These are phyloP conservation scores for Parmelia sp. DNA, from an alignment of 495 filamentous ascomycete species.

Conservation along the genomic window DNA sequence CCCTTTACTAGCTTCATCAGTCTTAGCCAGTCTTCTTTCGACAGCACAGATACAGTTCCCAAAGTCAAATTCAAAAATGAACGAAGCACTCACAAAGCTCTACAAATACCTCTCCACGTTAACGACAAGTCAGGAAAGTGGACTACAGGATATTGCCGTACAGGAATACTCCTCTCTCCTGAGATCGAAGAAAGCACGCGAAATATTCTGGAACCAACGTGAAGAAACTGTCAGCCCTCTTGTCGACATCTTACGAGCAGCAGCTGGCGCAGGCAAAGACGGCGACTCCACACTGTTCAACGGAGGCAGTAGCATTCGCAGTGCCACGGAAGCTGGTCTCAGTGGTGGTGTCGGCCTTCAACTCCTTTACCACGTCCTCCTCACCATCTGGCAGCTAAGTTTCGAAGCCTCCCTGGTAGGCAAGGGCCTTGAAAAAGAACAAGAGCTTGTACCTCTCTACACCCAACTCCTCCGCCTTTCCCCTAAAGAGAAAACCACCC, in stretches of 20 bases:
- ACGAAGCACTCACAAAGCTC: slow-evolving; percentile 77
- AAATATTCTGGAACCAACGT: slow-evolving; percentile 81
- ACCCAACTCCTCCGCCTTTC: slow-evolving; percentile 83
- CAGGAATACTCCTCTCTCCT: slow-evolving; percentile 85
- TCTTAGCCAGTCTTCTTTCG: slow-evolving; percentile 76
- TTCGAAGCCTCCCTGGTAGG: slow-evolving; percentile 83
- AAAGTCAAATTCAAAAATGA: slow-evolving; percentile 51
- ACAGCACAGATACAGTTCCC: slow-evolving; percentile 52
- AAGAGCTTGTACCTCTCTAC: slow-evolving; percentile 87
- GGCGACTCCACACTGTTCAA: slow-evolving; percentile 60
- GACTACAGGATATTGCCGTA: slow-evolving; percentile 91
- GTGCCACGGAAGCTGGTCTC: slow-evolving; percentile 54
- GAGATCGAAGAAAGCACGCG: slow-evolving; percentile 63
- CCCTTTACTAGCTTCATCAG: slow-evolving; percentile 81
- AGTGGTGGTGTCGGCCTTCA: slow-evolving; percentile 84
- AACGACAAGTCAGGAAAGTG: slow-evolving; percentile 74
- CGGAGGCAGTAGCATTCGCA: slow-evolving; percentile 51
- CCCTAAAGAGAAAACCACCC: slow-evolving; percentile 95
- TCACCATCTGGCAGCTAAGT: slow-evolving; percentile 91
- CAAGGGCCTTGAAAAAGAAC: slow-evolving; percentile 82
- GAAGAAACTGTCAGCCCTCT: slow-evolving; percentile 77
- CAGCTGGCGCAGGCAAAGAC: slow-evolving; percentile 63
- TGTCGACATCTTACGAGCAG: slow-evolving; percentile 72
- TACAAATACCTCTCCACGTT: slow-evolving; percentile 77
- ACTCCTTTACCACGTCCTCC: slow-evolving; percentile 85